These are phyloP conservation scores for Eudorina sp. DNA, from an alignment of 139 green algal genomes.

Conservation along the genomic window DNA sequence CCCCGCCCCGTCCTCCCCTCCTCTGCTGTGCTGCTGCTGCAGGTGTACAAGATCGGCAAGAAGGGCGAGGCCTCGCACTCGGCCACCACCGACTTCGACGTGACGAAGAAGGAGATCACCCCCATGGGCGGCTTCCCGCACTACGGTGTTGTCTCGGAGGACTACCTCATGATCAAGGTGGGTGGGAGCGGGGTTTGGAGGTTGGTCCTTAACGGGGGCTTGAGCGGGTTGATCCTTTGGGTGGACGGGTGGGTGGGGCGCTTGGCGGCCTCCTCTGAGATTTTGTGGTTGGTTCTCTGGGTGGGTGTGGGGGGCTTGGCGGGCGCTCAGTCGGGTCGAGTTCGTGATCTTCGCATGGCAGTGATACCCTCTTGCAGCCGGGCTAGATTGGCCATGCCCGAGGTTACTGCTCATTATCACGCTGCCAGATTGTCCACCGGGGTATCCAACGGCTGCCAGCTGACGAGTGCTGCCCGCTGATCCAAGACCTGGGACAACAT, in stretches of 20 bases:
- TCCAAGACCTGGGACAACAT: constrained; percentile 47
- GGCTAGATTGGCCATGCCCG: constrained; percentile 23
- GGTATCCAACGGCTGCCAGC: constrained; percentile 43
- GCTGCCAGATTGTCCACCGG: constrained; percentile 42
- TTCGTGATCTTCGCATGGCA: too few relatives aligned
- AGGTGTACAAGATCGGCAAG: constrained; percentile 96
- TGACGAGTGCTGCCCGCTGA: constrained; percentile 33
- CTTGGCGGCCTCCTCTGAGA: too few relatives aligned
- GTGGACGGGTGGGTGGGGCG: too few relatives aligned
- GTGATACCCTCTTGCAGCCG: constrained; percentile 49
- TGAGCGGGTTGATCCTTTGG: too few relatives aligned
- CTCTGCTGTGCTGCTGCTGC: neutral
- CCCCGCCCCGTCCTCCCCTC: neutral
- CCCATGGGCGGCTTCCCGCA: constrained; percentile 99
- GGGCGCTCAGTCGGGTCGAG: neutral
- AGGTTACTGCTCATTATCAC: constrained; percentile 34
- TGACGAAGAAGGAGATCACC: constrained; percentile 98
- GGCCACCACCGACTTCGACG: constrained; percentile 95
- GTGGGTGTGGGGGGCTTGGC: neutral
- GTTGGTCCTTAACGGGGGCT: neutral
- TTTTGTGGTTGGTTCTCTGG: too few relatives aligned
- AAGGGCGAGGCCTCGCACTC: constrained; percentile 89
- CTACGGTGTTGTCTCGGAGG: constrained; percentile 97
- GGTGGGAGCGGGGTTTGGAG: neutral
- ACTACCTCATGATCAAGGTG: constrained; percentile 99